Evolutionary conservation across 2,329 filamentous ascomycete genomes (phyloP).

Genomic region (Ophiobolus disseminans): DNA sequence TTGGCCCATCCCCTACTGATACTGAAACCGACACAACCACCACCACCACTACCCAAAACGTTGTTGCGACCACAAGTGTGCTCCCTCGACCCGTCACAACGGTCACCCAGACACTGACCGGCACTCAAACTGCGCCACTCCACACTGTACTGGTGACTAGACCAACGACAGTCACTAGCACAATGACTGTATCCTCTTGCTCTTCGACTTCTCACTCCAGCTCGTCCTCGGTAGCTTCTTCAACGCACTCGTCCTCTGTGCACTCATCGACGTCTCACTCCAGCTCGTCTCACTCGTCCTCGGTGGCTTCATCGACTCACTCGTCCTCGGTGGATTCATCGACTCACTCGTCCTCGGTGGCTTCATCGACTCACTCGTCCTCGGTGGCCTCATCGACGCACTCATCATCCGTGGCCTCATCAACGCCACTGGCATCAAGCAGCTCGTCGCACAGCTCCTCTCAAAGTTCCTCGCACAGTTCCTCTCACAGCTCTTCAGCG

Average conservation of each 20-base stretch:
- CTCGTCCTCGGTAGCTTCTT: not conserved
- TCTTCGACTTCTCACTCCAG: not conserved
- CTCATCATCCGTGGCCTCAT: not conserved
- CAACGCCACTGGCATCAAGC: not conserved
- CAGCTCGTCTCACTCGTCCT: not conserved
- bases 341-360: not conserved
- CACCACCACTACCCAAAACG: not conserved
- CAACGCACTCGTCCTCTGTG: not conserved
- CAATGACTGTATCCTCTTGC: conserved; percentile 6
- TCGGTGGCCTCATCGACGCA: not conserved
- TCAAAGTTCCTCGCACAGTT: too few relatives aligned
- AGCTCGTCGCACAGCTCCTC: conserved; percentile 1
- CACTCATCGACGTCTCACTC: not conserved
- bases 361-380: not conserved
- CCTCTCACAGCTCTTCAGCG: not conserved
- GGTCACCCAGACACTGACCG: not conserved
- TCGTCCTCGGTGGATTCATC: not conserved
- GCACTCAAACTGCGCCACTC: not conserved
- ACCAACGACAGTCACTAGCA: conserved; percentile 1
- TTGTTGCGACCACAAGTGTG: conserved; percentile 2
- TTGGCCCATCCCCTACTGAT: conserved; percentile 9
- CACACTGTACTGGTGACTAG: not conserved
- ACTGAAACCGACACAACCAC: conserved; percentile 1
- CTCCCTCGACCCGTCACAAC: not conserved
- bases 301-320: not conserved